phyloP scores from a whole-genome alignment of 1,139 yeast species.

The Protomyces macrosporus region DNA sequence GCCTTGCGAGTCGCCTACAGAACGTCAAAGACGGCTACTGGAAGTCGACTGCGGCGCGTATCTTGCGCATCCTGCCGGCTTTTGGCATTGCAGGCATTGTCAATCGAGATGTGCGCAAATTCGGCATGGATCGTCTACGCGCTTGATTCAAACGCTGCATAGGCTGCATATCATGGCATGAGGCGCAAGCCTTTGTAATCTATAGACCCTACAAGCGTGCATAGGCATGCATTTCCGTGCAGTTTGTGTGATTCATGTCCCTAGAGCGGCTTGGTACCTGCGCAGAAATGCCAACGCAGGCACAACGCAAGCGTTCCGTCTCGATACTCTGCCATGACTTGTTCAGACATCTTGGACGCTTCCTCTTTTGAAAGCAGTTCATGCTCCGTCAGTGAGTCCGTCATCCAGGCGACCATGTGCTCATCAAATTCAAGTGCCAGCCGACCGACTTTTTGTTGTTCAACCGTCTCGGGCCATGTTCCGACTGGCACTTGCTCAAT shows the following conservation, averaged over 20 bases:
- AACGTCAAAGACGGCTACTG: conserved; percentile 10
- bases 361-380: background rate
- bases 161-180: background rate
- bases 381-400: background rate
- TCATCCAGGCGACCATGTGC: conserved; percentile 8
- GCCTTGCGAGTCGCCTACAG: background rate
- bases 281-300: conserved; percentile 17
- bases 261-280: background rate
- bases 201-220: no score
- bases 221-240: no score
- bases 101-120: conserved; percentile 11
- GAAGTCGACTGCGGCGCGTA: conserved; percentile 27
- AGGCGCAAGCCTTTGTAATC: no score
- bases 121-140: background rate
- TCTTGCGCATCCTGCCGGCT: conserved; percentile 27
- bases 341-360: background rate
- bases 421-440: conserved; percentile 21
- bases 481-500: conserved; percentile 26
- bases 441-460: conserved; percentile 23
- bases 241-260: background rate
- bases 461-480: conserved; percentile 22
- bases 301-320: background rate
- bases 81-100: conserved; percentile 28
- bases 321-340: background rate
- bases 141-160: background rate